Conservation (phyloP, 2,329 filamentous ascomycete genomes). For the Clonostachys byssicola region DNA sequence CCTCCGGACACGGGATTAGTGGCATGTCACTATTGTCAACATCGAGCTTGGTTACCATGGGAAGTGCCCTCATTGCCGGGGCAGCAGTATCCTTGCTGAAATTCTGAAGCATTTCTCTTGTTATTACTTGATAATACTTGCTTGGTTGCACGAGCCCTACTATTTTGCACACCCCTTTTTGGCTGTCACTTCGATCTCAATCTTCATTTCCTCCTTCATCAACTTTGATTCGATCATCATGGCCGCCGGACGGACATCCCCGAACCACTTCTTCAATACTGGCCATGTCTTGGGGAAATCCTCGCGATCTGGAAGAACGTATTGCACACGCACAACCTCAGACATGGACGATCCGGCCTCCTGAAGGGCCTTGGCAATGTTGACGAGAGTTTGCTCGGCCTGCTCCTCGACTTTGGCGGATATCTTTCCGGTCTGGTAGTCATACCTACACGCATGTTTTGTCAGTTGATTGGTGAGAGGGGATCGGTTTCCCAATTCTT, state of each 20-base stretch:
- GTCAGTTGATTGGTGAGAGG: background rate
- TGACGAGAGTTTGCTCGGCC: conserved; percentile 42
- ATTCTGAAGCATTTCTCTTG: background rate
- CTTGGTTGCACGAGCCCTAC: background rate
- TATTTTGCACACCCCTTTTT: conserved; percentile 14
- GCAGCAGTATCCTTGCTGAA: conserved; percentile 1
- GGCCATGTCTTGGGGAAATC: conserved; percentile 46
- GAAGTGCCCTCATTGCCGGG: conserved; percentile 51
- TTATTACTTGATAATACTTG: too few relatives aligned
- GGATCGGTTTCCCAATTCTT: background rate
- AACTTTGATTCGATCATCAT: conserved; percentile 47
- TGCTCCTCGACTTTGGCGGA: conserved; percentile 39
- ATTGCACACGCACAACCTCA: conserved; percentile 47
- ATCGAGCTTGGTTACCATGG: conserved; percentile 59
- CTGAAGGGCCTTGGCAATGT: conserved; percentile 38
- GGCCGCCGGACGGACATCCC: conserved; percentile 43
- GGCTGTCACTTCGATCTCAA: conserved; percentile 38
- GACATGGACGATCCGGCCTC: conserved; percentile 34
- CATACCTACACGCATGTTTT: conserved; percentile 23
- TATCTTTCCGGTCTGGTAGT: conserved; percentile 42
- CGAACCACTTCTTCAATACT: conserved; percentile 43
- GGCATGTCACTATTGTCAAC: conserved; percentile 59
- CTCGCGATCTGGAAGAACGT: conserved; percentile 41
- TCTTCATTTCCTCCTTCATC: conserved; percentile 43
- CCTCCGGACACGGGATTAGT: conserved; percentile 65